These are phyloP conservation scores for Leishmania amazonensis DNA, from an alignment of 208 protist genomes.

Conservation along the genomic window DNA sequence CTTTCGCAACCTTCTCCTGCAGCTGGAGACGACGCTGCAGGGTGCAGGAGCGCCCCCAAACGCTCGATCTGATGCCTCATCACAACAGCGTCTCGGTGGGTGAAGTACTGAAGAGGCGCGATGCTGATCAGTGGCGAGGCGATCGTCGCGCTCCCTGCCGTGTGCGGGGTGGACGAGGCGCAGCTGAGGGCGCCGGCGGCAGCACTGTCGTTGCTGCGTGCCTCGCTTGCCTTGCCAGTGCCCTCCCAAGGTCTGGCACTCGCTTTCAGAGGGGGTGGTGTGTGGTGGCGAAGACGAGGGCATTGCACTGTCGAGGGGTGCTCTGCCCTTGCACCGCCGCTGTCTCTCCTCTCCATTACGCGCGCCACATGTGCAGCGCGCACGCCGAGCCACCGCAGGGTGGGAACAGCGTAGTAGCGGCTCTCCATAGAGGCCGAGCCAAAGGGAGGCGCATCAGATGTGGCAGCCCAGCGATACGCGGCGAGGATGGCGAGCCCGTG, in stretches of 20 bases:
- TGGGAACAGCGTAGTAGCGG: conserved; percentile 26
- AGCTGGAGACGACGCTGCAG: neutral
- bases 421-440: conserved; percentile 20
- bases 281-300: neutral
- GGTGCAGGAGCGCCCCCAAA: conserved; percentile 6
- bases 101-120: conserved; percentile 42
- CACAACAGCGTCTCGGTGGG: conserved; percentile 52
- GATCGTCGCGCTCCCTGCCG: neutral
- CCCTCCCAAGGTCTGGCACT: neutral
- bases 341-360: neutral
- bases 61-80: conserved; percentile 33
- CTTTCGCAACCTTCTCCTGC: neutral
- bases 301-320: neutral
- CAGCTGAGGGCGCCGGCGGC: neutral
- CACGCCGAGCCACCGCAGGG: conserved; percentile 57
- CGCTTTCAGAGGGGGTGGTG: neutral
- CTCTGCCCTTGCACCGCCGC: neutral
- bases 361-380: conserved; percentile 24
- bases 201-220: neutral
- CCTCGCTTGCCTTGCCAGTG: neutral
- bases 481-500: conserved; percentile 75
- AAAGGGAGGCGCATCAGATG: neutral
- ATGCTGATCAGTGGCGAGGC: neutral
- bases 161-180: neutral
- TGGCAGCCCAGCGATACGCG: conserved; percentile 62